These are phyloP conservation scores for Claviceps sp. DNA, from an alignment of 2,329 filamentous ascomycete genomes.

Conservation along the genomic window DNA sequence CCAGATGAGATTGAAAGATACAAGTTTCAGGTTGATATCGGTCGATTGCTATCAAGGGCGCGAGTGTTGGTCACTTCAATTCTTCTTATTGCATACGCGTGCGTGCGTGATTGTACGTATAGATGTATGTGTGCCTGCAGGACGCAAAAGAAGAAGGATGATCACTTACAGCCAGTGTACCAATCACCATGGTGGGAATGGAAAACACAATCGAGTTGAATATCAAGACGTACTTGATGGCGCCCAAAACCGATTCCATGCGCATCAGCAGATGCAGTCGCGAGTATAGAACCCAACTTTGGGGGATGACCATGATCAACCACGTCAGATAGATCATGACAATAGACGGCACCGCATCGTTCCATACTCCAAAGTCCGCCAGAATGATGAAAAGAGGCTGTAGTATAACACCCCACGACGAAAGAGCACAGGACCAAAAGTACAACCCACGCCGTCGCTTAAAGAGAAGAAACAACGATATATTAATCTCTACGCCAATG, in stretches of 20 bases:
- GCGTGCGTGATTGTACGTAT: too few relatives aligned
- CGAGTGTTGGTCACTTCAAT: not conserved
- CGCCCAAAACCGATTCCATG: slow-evolving; percentile 30
- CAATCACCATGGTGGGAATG: slow-evolving; percentile 38
- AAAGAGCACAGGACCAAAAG: slow-evolving; percentile 20
- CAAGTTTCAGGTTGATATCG: slow-evolving; percentile 11
- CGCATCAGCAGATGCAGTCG: slow-evolving; percentile 44
- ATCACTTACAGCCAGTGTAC: slow-evolving; percentile 31
- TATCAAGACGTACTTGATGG: slow-evolving; percentile 42
- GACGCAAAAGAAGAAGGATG: not conserved
- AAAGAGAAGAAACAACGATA: slow-evolving; percentile 18
- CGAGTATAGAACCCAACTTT: slow-evolving; percentile 46
- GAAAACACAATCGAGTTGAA: slow-evolving; percentile 38
- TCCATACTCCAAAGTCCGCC: slow-evolving; percentile 17
- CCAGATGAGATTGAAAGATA: slow-evolving; percentile 22
- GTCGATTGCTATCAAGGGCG: slow-evolving; percentile 14
- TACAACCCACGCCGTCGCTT: slow-evolving; percentile 17
- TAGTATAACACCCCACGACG: slow-evolving; percentile 16
- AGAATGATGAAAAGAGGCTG: slow-evolving; percentile 30
- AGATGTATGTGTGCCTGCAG: too few relatives aligned
- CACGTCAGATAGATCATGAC: slow-evolving; percentile 12
- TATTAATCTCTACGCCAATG: slow-evolving; percentile 17
- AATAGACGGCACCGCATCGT: slow-evolving; percentile 7
- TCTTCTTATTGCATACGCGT: too few relatives aligned
- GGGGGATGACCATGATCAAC: slow-evolving; percentile 40